A percentile compares a stretch with the other conserved stretches of the same genome.
phyloP scores from a whole-genome alignment of 225 moss, liverwort and hornwort genomes.

The Pseudoscleropodium purum region DNA sequence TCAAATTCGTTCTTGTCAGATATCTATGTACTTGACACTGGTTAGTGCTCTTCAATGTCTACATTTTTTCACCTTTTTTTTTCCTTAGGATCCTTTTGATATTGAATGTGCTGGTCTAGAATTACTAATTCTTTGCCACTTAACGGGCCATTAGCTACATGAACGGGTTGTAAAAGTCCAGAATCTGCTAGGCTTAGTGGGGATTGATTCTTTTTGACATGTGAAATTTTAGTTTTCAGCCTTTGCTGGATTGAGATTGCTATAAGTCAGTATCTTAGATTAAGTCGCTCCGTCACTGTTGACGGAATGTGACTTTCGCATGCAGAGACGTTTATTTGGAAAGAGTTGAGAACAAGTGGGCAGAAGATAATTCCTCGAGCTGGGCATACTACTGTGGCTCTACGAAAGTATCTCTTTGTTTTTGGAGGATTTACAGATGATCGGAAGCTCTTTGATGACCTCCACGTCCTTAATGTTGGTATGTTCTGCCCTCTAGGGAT shows the following conservation, averaged over 20 bases:
- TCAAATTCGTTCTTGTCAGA: slow-evolving; percentile 84
- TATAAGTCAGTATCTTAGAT: not conserved
- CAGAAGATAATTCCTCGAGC: slow-evolving; percentile 94
- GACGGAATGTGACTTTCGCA: not conserved
- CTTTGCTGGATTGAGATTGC: not conserved
- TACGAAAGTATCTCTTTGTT: slow-evolving; percentile 81
- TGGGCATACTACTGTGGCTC: slow-evolving; percentile 90
- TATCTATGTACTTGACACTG: slow-evolving; percentile 86
- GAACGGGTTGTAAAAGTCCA: not conserved
- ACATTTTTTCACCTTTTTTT: not conserved
- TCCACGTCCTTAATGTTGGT: slow-evolving; percentile 97
- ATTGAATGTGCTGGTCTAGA: not conserved
- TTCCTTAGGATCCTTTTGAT: not conserved
- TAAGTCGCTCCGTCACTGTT: not conserved
- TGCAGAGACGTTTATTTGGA: slow-evolving; percentile 73
- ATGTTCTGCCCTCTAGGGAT: slow-evolving; percentile 15
- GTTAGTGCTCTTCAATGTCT: slow-evolving; percentile 16
- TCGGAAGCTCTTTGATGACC: slow-evolving; percentile 92
- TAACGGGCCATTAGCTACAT: not conserved
- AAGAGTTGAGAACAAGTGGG: slow-evolving; percentile 84
- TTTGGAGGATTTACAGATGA: slow-evolving; percentile 97
- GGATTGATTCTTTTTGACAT: not conserved
- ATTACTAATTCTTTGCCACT: not conserved
- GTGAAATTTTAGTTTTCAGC: not conserved
- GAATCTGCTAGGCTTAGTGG: not conserved